Conservation (phyloP, 192 early-diverging fungal genomes). For the Coemansia sp. region DNA sequence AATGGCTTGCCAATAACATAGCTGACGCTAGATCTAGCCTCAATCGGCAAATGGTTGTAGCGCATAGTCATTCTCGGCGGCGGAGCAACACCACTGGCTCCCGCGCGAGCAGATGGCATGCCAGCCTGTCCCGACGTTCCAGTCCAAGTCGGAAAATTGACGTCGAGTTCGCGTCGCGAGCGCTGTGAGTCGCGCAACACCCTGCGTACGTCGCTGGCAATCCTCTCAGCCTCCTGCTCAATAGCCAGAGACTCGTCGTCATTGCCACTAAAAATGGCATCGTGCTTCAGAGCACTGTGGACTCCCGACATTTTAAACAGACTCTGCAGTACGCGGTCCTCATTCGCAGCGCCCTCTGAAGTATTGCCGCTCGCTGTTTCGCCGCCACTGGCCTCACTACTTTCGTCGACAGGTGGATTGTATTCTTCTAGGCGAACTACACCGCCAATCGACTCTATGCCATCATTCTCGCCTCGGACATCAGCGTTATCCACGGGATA, state of each 20-base stretch:
- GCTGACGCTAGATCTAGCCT: constrained; percentile 4
- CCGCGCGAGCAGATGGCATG: constrained; percentile 14
- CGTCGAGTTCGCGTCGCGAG: constrained; percentile 62
- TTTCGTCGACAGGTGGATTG: constrained; percentile 15
- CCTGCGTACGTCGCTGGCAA: constrained; percentile 79
- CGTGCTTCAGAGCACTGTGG: constrained; percentile 90
- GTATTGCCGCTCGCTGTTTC: neutral
- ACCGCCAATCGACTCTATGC: constrained; percentile 30
- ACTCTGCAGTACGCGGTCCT: constrained; percentile 73
- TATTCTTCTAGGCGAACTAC: constrained; percentile 38
- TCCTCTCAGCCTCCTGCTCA: constrained; percentile 78
- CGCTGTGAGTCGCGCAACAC: constrained; percentile 78
- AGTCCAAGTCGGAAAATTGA: constrained; percentile 90
- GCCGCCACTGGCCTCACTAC: neutral
- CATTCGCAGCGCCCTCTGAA: constrained; percentile 48
- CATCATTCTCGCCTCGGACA: neutral
- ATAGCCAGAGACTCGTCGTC: constrained; percentile 68
- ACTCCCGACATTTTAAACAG: constrained; percentile 87
- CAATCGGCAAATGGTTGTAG: constrained; percentile 17
- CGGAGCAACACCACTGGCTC: constrained; percentile 31
- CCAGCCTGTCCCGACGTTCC: constrained; percentile 71
- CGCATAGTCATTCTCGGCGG: constrained; percentile 38
- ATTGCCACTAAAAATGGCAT: constrained; percentile 79
- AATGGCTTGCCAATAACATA: constrained; percentile 33
- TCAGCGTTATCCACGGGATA: constrained; percentile 21